phyloP scores from a whole-genome alignment of 139 green algal species.

The Chlorella sorokiniana region DNA sequence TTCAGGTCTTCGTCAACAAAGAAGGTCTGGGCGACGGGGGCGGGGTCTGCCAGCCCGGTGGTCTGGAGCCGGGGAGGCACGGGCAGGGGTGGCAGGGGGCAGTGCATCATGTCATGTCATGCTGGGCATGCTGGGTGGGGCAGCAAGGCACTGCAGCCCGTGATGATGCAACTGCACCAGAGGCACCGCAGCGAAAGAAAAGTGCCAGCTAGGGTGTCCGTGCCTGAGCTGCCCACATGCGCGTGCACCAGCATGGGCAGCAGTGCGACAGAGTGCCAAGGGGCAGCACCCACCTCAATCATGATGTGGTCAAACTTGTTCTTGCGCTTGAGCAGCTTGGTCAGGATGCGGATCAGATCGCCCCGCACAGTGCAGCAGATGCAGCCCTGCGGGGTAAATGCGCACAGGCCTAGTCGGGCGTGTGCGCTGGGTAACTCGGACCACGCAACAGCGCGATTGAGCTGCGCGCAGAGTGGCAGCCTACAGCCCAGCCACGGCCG shows the following conservation, averaged over 20 bases:
- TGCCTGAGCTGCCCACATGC: too few relatives aligned
- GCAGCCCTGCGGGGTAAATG: conserved; percentile 50
- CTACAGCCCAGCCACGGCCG: not conserved
- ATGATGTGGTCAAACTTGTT: conserved; percentile 85
- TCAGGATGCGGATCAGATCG: conserved; percentile 84
- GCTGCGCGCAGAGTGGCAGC: too few relatives aligned
- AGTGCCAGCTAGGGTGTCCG: too few relatives aligned
- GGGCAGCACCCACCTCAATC: conserved; percentile 63
- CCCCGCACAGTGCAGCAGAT: conserved; percentile 81
- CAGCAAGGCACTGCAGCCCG: too few relatives aligned
- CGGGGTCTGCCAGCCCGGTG: conserved; percentile 90
- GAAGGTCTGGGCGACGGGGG: conserved; percentile 87
- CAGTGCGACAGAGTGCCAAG: too few relatives aligned
- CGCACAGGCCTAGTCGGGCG: not conserved
- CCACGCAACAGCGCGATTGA: too few relatives aligned
- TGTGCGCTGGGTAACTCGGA: not conserved
- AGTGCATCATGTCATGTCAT: not conserved
- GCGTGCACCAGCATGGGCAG: too few relatives aligned
- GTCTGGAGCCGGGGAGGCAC: conserved; percentile 42
- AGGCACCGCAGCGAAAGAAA: too few relatives aligned
- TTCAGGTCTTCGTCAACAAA: conserved; percentile 80
- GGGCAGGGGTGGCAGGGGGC: not conserved
- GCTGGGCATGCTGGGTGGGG: too few relatives aligned
- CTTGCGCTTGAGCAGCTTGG: conserved; percentile 77
- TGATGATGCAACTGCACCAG: too few relatives aligned